Evolutionary conservation across 345 rosid species (phyloP).

Genomic region (Eucalyptus regnans): DNA sequence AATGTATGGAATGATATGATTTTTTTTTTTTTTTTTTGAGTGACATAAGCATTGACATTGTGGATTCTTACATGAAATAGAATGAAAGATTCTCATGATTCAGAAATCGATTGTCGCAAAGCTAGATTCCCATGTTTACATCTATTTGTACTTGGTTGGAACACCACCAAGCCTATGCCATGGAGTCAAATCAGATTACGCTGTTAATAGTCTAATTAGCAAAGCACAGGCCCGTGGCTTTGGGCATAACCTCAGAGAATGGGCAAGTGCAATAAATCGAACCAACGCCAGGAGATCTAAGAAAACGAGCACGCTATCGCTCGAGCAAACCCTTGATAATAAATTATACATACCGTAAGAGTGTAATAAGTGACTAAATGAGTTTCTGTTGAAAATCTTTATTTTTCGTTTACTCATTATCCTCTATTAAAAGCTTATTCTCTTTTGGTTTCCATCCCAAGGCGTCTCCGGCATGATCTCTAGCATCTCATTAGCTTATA

Average conservation of each 20-base stretch:
- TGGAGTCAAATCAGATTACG: neutral
- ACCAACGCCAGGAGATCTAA: neutral
- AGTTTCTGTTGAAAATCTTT: neutral
- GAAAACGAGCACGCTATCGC: neutral
- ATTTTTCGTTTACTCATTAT: neutral
- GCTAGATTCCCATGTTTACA: neutral
- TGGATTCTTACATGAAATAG: neutral
- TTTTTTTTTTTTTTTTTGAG: neutral
- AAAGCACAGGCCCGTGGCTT: neutral
- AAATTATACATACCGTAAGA: neutral
- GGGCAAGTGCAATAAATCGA: neutral
- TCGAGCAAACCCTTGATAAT: neutral
- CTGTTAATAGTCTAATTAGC: neutral
- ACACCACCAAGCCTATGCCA: neutral
- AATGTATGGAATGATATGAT: neutral
- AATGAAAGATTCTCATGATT: neutral
- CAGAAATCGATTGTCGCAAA: neutral
- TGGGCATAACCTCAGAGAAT: neutral
- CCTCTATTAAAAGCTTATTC: neutral
- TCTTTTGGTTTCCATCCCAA: neutral
- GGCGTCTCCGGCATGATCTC: neutral
- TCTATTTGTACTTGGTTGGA: neutral
- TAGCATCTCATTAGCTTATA: neutral
- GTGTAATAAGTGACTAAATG: neutral
- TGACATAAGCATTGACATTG: neutral